Percentiles rank a stretch among this genome's conserved stretches.
phyloP scores from a whole-genome alignment of 768 basidiomycete species.

The Lactifluus piperatus region DNA sequence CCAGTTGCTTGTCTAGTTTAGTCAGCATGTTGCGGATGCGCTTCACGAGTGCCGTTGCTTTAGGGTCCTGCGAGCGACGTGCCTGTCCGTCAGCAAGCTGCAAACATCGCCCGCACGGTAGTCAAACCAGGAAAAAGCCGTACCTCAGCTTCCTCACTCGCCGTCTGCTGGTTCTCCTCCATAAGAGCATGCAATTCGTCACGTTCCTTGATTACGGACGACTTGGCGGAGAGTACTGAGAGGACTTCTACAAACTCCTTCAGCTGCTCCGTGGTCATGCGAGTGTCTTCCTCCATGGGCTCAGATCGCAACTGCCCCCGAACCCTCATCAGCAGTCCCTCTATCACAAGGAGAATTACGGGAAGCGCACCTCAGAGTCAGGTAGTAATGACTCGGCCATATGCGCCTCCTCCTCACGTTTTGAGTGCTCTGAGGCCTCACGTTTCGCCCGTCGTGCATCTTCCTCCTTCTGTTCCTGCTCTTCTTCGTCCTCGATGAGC shows the following conservation, averaged over 20 bases:
- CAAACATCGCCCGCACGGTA: constrained; percentile 5
- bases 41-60: constrained; percentile 84
- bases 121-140: constrained; percentile 3
- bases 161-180: constrained; percentile 86
- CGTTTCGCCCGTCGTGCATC: constrained; percentile 80
- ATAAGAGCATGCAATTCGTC: constrained; percentile 86
- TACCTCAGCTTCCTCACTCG: constrained; percentile 47
- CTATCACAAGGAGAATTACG: neutral
- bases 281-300: constrained; percentile 54
- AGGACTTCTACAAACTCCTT: constrained; percentile 90
- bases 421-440: constrained; percentile 60
- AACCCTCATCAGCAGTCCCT: neutral
- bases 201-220: constrained; percentile 91
- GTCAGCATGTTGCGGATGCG: constrained; percentile 93
- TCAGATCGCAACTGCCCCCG: constrained; percentile 52
- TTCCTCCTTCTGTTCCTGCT: constrained; percentile 94
- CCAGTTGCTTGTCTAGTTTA: constrained; percentile 87
- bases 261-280: constrained; percentile 95
- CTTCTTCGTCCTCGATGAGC: constrained; percentile 97
- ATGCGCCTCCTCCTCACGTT: constrained; percentile 53
- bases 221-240: constrained; percentile 85
- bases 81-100: neutral
- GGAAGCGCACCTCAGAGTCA: constrained; percentile 67
- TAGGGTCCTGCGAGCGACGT: constrained; percentile 49
- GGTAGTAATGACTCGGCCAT: constrained; percentile 78